Base-by-base conservation (phyloP, 2,329 filamentous ascomycete genomes). In the Aspergillus texensis region DNA sequence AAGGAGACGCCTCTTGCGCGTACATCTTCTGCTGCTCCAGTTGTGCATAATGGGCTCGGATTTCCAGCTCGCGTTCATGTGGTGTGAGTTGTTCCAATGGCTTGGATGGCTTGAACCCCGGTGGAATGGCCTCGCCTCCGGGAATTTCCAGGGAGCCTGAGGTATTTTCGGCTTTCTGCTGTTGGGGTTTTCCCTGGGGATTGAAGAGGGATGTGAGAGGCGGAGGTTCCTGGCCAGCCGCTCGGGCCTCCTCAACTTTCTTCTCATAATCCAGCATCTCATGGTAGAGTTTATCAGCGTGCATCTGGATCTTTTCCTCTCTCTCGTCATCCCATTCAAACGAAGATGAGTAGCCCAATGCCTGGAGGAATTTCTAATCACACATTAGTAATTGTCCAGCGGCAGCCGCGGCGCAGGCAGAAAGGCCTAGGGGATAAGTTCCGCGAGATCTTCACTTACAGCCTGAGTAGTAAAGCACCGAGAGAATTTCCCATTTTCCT, bases 221-320 rank as follows among this genome's bases (percentile, higher is more conserved):
- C 21, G 81, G 80, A 46, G 80, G 75, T 53, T 81, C 79, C 45
- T 68, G 58, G 28, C 79, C 78, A 45, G 79, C 72, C 71, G 81
- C 71, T 72, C 77, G 67, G 73, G 86, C 77, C 78, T 88, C 85
- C 67, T 91, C 87, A n/a, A 91, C 88, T 66, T 85, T 86, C 24
- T 83, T 83, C 78, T 99, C 94, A 75, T 96, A 93, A 65, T 88
- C 85, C 43, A 96, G 79, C 89, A 98, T 93, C 70, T 91, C 88
- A 72, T 94, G 91, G 78, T 93, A 99, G 46, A 99, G 84, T 67
- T 87, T 88, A 80, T 99, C 95, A 63, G 94, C 94, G 77, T 97
- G 94, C 89, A 98, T 92, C 79, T 98, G 95, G 65, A 99, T 93
- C 70, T 90, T 87, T 76, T 97, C 94, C 71, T 97, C 91, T 58